These are phyloP conservation scores for Botryotinia globosa DNA, from an alignment of 2,329 filamentous ascomycete genomes.

Conservation along the genomic window DNA sequence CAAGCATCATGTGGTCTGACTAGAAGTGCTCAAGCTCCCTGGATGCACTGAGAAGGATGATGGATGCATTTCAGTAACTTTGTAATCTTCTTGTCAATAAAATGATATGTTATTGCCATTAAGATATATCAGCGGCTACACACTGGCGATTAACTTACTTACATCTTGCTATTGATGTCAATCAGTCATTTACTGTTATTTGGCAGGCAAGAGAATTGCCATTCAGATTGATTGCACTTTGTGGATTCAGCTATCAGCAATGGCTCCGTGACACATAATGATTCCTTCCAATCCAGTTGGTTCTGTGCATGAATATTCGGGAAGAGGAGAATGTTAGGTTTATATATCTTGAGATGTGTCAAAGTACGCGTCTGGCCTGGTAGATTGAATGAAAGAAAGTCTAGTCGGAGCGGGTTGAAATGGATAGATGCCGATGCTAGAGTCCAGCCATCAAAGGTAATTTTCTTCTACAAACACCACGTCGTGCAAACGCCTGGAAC, in stretches of 20 bases:
- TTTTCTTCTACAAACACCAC: background rate
- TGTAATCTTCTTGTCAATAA: background rate
- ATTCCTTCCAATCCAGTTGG: background rate
- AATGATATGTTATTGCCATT: background rate
- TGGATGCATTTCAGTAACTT: background rate
- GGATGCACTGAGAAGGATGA: background rate
- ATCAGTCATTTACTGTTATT: background rate
- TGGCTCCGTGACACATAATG: background rate
- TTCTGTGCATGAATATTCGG: background rate
- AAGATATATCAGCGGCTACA: background rate
- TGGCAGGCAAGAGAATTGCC: background rate
- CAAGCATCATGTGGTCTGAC: background rate
- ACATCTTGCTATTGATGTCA: background rate
- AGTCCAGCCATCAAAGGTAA: background rate
- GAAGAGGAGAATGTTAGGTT: background rate
- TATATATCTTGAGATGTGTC: background rate
- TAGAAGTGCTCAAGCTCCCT: background rate
- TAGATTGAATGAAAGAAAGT: background rate
- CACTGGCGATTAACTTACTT: background rate
- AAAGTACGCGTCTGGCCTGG: too few species aligned
- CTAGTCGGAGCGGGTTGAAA: background rate
- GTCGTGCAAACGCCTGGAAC: rapidly evolving
- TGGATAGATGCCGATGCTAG: background rate
- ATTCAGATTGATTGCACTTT: background rate
- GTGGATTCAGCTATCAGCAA: background rate